Evolutionary conservation across 176 grass and related monocot species (phyloP).

Genomic region (Lolium multiflorum): DNA sequence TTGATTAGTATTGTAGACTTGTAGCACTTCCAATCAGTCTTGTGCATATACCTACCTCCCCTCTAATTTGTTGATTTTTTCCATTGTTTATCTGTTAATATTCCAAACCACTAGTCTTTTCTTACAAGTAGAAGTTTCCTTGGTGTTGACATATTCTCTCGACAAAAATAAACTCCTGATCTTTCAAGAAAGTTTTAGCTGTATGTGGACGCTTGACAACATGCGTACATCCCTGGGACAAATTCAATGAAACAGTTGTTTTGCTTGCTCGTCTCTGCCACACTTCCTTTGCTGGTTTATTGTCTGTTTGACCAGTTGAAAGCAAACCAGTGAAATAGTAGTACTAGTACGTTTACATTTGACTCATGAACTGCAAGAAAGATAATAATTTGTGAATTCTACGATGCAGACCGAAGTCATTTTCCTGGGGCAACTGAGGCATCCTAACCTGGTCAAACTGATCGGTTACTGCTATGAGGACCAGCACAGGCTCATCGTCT

Average conservation of each 20-base stretch:
- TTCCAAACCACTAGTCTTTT: slow-evolving; percentile 35
- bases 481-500: slow-evolving; percentile 70
- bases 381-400: neutral
- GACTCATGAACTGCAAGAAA: neutral
- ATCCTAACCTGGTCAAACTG: slow-evolving; percentile 76
- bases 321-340: neutral
- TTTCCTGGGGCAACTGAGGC: slow-evolving; percentile 66
- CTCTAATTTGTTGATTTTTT: neutral
- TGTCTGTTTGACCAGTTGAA: neutral
- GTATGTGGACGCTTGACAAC: slow-evolving; percentile 7
- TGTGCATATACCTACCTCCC: neutral
- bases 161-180: neutral
- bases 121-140: slow-evolving; percentile 32
- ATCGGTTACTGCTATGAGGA: slow-evolving; percentile 84
- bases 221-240: neutral
- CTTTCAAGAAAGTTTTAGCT: neutral
- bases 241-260: slow-evolving; percentile 35
- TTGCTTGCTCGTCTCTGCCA: neutral
- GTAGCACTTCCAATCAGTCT: neutral
- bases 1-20: slow-evolving; percentile 5
- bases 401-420: slow-evolving; percentile 57
- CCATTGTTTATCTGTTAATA: slow-evolving; percentile 3
- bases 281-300: neutral
- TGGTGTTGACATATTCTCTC: slow-evolving; percentile 29
- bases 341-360: neutral